Evolutionary conservation across 805 yeast genomes (phyloP).

Genomic region (Metschnikowia anglica): DNA sequence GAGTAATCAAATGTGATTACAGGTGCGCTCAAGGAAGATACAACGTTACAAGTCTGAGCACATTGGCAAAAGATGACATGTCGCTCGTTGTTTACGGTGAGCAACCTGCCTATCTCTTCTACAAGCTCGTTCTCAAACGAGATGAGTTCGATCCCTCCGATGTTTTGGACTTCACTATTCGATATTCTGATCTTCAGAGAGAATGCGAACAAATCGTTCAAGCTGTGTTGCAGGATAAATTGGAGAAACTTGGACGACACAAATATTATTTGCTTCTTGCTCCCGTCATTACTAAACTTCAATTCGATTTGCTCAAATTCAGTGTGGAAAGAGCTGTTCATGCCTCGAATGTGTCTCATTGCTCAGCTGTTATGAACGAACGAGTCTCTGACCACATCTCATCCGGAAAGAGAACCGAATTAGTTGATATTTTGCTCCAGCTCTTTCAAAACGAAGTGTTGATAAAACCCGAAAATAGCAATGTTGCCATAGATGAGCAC

Average conservation of each 20-base stretch:
- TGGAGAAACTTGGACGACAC: slow-evolving; percentile 11
- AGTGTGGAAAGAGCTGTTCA: slow-evolving; percentile 24
- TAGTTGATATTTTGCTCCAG: slow-evolving; percentile 13
- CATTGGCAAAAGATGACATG: slow-evolving; percentile 20
- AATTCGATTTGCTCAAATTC: slow-evolving; percentile 33
- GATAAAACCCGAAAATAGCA: background rate
- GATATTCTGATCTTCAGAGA: slow-evolving; percentile 45
- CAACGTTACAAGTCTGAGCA: slow-evolving; percentile 20
- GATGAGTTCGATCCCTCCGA: slow-evolving; percentile 29
- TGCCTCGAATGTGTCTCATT: slow-evolving; percentile 22
- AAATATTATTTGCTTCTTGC: slow-evolving; percentile 24
- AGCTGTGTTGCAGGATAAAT: background rate
- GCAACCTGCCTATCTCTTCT: slow-evolving; percentile 67
- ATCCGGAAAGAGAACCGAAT: slow-evolving; percentile 10
- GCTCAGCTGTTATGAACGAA: slow-evolving; percentile 13
- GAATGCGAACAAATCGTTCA: slow-evolving; percentile 39
- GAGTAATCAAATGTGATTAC: slow-evolving; percentile 48
- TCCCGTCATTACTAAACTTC: slow-evolving; percentile 19
- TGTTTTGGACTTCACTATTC: slow-evolving; percentile 41
- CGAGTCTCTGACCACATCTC: slow-evolving; percentile 5
- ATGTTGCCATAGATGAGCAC: background rate
- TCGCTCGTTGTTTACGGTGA: slow-evolving; percentile 58
- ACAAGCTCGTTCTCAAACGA: slow-evolving; percentile 40
- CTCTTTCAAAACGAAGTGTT: slow-evolving; percentile 1
- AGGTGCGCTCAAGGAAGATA: slow-evolving; percentile 29